Evolutionary conservation across 2,329 filamentous ascomycete species (phyloP), one percentile per base, ranked within the genome.

Genomic region (Elsinoe perseae): DNA sequence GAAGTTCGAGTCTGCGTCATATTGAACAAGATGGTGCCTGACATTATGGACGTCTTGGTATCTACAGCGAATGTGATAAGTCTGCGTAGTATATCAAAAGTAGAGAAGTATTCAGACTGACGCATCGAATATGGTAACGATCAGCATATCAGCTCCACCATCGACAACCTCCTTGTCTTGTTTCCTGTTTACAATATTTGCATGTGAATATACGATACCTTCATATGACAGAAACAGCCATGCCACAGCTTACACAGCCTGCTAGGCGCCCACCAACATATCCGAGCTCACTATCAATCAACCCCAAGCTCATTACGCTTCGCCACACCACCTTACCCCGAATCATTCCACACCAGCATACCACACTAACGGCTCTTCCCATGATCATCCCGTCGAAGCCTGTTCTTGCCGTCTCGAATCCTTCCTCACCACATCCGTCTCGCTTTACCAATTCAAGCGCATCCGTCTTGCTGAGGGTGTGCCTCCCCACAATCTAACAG

Each of bases 341-440:
- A 32, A 2, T 14, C 4, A n/a, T n/a, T 18, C 44, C 12, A 30
- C n/a, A 30, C 23, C 44, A 16, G 21, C 48, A 27, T 25, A 27
- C 21, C 8, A 52, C 16, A 52, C 48, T 23, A 34, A 38, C 48
- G 48, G 48, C 30, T 52, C 30, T 16, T 52, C 20, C 48, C 48
- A 20, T 28, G 43, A 20, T 7, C 25, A 30, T 48, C 43, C 20
- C 21, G 12, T 28, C 8, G 21, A 12, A 27, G 8, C 16, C 21
- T 20, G 30, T 50, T 38, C 48, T 18, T 21, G 16, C 32, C 30
- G 16, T n/a, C 25, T 38, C 43, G 3, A 8, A 20, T 43, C 40
- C 18, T 8, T 43, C 7, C 32, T 48, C 43, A 25, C 43, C 43
- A 8, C 9, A 48, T 38, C 30, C 38, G 2, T 16, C 16, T 10